Evolutionary conservation across 768 basidiomycete genomes (phyloP).

Genomic region (Ramaria rubella): DNA sequence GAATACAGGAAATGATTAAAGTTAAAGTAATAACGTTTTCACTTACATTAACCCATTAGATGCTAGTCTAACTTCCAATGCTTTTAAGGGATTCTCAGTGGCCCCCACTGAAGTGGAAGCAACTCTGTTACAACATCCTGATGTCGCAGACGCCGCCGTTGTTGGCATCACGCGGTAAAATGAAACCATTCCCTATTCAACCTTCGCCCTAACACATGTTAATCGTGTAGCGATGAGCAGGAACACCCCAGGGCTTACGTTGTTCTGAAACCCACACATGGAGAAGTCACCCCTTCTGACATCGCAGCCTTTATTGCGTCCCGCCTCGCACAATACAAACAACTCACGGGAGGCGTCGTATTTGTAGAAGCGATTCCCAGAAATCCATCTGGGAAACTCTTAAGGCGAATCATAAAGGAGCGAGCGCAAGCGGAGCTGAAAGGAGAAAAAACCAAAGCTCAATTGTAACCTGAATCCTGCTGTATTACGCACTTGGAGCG

Average conservation of each 20-base stretch:
- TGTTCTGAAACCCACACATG: neutral
- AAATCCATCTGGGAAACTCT: slow-evolving; percentile 35
- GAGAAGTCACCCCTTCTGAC: neutral
- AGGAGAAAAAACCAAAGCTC: neutral
- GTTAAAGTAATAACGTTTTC: neutral
- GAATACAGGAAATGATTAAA: neutral
- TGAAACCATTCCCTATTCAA: neutral
- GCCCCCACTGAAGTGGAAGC: slow-evolving; percentile 5
- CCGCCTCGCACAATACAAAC: neutral
- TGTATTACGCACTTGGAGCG: no score
- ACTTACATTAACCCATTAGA: neutral
- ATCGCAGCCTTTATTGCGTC: neutral
- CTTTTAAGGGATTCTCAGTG: neutral
- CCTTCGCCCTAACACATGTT: neutral
- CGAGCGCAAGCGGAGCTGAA: neutral
- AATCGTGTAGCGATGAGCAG: neutral
- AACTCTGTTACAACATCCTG: neutral
- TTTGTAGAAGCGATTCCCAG: neutral
- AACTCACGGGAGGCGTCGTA: neutral
- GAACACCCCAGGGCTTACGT: slow-evolving; percentile 8
- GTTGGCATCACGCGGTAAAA: slow-evolving; percentile 1
- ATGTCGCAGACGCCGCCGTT: slow-evolving; percentile 5
- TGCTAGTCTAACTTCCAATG: neutral
- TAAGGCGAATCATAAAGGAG: slow-evolving; percentile 16
- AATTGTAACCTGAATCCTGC: neutral